These are phyloP conservation scores for Aspergillus uvarum DNA, from an alignment of 2,329 filamentous ascomycete genomes.

Conservation along the genomic window DNA sequence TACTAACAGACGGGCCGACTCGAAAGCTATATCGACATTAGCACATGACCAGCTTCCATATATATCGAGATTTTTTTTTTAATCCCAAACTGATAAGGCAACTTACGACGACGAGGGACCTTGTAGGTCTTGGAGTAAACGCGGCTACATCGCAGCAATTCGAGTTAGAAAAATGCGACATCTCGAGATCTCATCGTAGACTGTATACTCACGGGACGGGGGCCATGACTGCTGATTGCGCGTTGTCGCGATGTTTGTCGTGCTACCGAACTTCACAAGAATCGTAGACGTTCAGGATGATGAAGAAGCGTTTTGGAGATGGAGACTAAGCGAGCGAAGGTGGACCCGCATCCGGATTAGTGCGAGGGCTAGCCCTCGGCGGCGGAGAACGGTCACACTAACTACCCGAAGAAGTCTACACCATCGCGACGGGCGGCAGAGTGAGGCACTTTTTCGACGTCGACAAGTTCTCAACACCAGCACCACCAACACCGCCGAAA, in stretches of 20 bases:
- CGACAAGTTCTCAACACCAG: constrained; percentile 40
- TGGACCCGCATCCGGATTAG: constrained; percentile 23
- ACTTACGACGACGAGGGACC: constrained; percentile 83
- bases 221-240: constrained; percentile 44
- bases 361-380: constrained; percentile 22
- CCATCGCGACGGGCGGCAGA: constrained; percentile 26
- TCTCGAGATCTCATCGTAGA: constrained; percentile 27
- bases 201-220: constrained; percentile 43
- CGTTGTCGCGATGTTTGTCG: constrained; percentile 42
- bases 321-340: constrained; percentile 25
- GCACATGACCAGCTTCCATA: constrained; percentile 22
- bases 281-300: constrained; percentile 20
- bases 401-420: constrained; percentile 24
- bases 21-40: constrained; percentile 67
- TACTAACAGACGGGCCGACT: constrained; percentile 99
- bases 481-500: constrained; percentile 59
- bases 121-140: constrained; percentile 99
- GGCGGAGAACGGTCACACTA: constrained; percentile 28
- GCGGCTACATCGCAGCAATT: constrained; percentile 44
- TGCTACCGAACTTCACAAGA: constrained; percentile 28
- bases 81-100: constrained; percentile 18
- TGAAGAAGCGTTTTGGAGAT: constrained; percentile 22
- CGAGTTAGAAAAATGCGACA: constrained; percentile 39
- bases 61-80: constrained; percentile 13
- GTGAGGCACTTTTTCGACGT: constrained; percentile 34